These are phyloP conservation scores for Chaetomium tenue DNA, from an alignment of 495 filamentous ascomycete genomes.

Conservation along the genomic window DNA sequence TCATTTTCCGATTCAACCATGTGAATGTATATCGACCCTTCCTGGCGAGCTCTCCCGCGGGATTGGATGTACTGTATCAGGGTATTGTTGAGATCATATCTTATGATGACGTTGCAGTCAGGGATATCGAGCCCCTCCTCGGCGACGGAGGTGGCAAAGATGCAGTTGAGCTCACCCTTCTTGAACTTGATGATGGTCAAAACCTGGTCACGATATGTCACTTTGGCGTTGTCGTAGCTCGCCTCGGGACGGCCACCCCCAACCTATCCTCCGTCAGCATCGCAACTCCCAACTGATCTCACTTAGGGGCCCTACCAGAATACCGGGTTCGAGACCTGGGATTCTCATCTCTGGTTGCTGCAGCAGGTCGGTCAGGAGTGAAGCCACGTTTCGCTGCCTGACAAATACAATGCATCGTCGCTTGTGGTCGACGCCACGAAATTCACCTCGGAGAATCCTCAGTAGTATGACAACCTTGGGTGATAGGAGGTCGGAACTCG, in stretches of 20 bases:
- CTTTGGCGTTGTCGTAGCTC: conserved; percentile 41
- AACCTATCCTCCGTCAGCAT: conserved; percentile 25
- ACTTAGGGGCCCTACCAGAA: conserved; percentile 57
- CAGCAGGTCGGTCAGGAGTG: conserved; percentile 65
- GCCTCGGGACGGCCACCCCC: conserved; percentile 28
- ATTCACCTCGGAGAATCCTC: conserved; percentile 56
- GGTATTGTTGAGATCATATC: conserved; percentile 87
- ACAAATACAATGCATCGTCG: conserved; percentile 89
- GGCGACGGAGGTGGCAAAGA: conserved; percentile 87
- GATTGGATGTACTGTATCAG: conserved; percentile 97
- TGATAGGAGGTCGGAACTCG: conserved; percentile 56
- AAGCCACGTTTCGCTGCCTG: conserved; percentile 71
- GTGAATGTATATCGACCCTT: conserved; percentile 74
- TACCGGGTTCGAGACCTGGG: conserved; percentile 60
- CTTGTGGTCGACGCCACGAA: conserved; percentile 49
- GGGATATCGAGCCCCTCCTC: conserved; percentile 97
- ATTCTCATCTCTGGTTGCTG: conserved; percentile 51
- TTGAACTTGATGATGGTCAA: conserved; percentile 73
- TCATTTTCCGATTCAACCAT: conserved; percentile 72
- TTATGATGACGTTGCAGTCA: conserved; percentile 86
- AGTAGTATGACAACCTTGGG: conserved; percentile 68
- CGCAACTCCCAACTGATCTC: neutral
- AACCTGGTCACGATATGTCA: conserved; percentile 73
- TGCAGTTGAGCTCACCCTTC: conserved; percentile 77
- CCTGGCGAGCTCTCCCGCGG: conserved; percentile 78